These are phyloP conservation scores for Trichophyton equinum DNA, from an alignment of 2,329 filamentous ascomycete species.

Conservation along the genomic window DNA sequence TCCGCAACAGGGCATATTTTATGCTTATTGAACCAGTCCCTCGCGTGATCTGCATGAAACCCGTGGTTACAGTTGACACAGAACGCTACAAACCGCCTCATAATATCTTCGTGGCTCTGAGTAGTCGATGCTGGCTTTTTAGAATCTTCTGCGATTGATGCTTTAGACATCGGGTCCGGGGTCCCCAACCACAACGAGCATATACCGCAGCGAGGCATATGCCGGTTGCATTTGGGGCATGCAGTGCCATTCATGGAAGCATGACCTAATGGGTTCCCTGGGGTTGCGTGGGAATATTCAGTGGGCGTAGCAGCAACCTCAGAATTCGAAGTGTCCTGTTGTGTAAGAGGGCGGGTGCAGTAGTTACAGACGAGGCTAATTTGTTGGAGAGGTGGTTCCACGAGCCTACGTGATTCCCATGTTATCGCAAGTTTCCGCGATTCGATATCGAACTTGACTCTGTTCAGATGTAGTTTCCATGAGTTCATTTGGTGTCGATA, in stretches of 20 bases:
- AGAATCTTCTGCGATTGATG: conserved; percentile 25
- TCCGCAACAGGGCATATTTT: conserved; percentile 43
- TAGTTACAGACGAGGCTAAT: conserved; percentile 48
- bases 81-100: conserved; percentile 46
- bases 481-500: conserved; percentile 50
- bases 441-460: conserved; percentile 47
- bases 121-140: conserved; percentile 9
- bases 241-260: conserved; percentile 37
- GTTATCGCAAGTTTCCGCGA: conserved; percentile 42
- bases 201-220: conserved; percentile 51
- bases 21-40: conserved; percentile 48
- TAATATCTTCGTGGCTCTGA: conserved; percentile 29
- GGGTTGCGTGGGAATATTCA: conserved; percentile 26
- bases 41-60: conserved; percentile 51
- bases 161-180: conserved; percentile 40
- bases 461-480: conserved; percentile 49
- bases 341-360: conserved; percentile 46
- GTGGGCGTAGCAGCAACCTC: conserved; percentile 13
- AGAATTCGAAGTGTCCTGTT: conserved; percentile 26
- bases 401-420: conserved; percentile 37
- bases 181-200: conserved; percentile 51
- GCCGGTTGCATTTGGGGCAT: conserved; percentile 49
- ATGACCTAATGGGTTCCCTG: conserved; percentile 26
- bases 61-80: conserved; percentile 53
- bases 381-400: conserved; percentile 40